Evolutionary conservation across 2,329 filamentous ascomycete species (phyloP), one percentile per base, ranked within the genome.

Genomic region (Xylaria sp.): DNA sequence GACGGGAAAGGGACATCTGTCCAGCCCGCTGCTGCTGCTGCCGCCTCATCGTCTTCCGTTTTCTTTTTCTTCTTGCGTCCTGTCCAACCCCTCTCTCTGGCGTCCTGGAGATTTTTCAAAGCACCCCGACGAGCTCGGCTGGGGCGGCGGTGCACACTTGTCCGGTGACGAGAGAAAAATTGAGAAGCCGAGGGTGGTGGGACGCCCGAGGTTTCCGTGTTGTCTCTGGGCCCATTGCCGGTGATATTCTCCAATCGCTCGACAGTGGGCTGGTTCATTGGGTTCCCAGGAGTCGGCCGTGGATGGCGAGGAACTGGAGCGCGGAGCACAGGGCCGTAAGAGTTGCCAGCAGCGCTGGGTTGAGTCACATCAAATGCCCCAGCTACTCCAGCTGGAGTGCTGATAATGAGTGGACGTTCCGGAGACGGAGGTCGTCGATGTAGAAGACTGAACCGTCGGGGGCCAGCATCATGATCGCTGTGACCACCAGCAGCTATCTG

Each of bases 91-190:
- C 82, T 83, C 73, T 83, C 84, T 79, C 85, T 88, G 1, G 88
- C 88, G 69, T 90, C 88, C 20, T 85, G 83, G 34, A 90, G 87
- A 72, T 90, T 91, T 79, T 87, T 89, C 10, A 87, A 84, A 6
- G 88, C 88, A 66, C 88, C 89, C 34, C 87, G 82, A 75, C 88
- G 86, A 1, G 88, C 88, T 50, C 88, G 84, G 73, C 87, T 89
- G 46, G 82, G 82, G 31, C 82, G 83, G 41, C 87, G 80, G 65
- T 78, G 83, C 6, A 88, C 77, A 51, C 82, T 83, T 0, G 82
- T 77, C 52, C 81, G 81, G 41, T 81, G 79, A 60, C 83, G 80
- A 44, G 81, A 72, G 7, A 82, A 80, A 34, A 82, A 76, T 78
- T 81, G 83, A 69, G 77, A 39, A 77, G 50, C 52, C 6, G 69